Base-by-base conservation (phyloP, 2,329 filamentous ascomycete species). In the Cyanodermella asteris region DNA sequence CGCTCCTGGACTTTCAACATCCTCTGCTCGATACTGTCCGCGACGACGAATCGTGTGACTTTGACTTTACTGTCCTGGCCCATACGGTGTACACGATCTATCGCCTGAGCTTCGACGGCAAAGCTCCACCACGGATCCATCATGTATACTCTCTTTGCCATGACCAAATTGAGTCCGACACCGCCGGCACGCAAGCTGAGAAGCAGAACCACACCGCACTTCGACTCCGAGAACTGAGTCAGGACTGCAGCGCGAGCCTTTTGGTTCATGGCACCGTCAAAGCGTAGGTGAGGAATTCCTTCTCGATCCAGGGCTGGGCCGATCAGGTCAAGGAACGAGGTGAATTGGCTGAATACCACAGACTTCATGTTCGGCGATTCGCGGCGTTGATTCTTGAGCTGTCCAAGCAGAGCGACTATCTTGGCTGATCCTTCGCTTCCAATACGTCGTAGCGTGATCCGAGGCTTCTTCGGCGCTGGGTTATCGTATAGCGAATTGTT, bases 121-220 rank as follows among this genome's bases (percentile, higher is more conserved):
- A 84, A 97, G 43, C 77, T 90, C 87, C 87, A 97, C 87, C 87
- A 97, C 0, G 87, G 87, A 47, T 97, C 87, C 87, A 97, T 94
- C 76, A 97, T 90, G 53, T 74, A 97, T 5, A 97, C 90, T 27
- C 77, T 60, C 34, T 72, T 78, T 5, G 87, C 87, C 36, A 71
- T 72, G 1, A 84, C 94, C 32, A 97, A 50, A 42, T 97, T 97
- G 21, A 97, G 57, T 0, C 87, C 87, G 0, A 97, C 87, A 13
- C 87, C 90, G 4, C 90, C 87, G 0, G 90, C 87, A 12, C 80
- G 64, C 28, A 97, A 55, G 38, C 73, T 84, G 25, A 97, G 64
- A 2, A 97, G 57, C 4, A 97, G 55, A 1, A 97, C 65, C 3
- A 64, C 64, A 13, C 78, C 77, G 16, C 35, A 25, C 11, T 35